A percentile compares a stretch with the other conserved stretches of the same genome.
These are phyloP conservation scores for Grosmannia clavigera DNA, from an alignment of 2,329 filamentous ascomycete species.

Conservation along the genomic window DNA sequence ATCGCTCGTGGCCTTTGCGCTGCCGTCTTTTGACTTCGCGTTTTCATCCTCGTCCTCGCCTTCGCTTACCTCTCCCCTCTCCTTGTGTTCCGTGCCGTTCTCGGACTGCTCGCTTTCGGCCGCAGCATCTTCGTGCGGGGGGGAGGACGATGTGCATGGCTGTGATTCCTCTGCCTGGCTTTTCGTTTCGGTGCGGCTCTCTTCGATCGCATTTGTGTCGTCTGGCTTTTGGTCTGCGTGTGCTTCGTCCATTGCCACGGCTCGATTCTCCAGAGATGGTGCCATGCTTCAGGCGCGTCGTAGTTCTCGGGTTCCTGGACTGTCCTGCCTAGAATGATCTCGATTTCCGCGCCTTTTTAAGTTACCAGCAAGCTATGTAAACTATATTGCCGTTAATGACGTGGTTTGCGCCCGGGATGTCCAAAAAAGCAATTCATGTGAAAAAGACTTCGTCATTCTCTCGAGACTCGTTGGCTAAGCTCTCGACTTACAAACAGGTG, in stretches of 20 bases:
- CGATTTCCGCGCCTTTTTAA: neutral
- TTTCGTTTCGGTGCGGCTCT: no score
- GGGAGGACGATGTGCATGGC: neutral
- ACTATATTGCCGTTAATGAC: conserved; percentile 1
- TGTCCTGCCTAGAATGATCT: neutral
- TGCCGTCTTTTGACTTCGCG: neutral
- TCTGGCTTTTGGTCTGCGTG: neutral
- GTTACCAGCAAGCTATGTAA: neutral
- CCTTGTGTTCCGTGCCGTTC: neutral
- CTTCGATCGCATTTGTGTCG: neutral
- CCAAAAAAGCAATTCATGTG: neutral
- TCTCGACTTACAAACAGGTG: conserved; percentile 4
- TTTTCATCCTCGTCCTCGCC: neutral
- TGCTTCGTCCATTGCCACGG: neutral
- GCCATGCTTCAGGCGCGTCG: neutral
- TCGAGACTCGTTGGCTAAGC: neutral
- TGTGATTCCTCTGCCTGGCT: neutral
- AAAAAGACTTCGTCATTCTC: neutral
- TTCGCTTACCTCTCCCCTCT: neutral
- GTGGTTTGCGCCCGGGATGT: neutral
- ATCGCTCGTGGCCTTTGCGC: neutral
- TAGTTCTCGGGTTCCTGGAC: neutral
- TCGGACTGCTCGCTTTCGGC: neutral
- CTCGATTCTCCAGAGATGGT: neutral
- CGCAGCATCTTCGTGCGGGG: neutral